These are phyloP conservation scores for Xerocomus spinulosus DNA, from an alignment of 768 basidiomycete species.

Conservation along the genomic window DNA sequence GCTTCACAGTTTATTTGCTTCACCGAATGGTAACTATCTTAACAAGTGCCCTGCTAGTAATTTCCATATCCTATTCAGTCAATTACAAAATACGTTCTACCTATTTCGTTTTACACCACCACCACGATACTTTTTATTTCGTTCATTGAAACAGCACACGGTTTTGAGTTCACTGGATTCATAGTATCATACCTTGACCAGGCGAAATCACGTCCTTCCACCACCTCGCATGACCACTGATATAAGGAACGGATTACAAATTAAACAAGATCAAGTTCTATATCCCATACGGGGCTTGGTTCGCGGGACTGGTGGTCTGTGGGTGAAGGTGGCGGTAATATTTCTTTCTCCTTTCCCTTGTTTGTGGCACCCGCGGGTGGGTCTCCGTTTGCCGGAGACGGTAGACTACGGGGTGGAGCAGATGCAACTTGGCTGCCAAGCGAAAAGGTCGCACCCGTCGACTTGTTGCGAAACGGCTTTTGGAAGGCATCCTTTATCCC, in stretches of 20 bases:
- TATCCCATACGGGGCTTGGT: conserved; percentile 68
- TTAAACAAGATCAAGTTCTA: conserved; percentile 53
- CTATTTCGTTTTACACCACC: not conserved
- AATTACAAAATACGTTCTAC: conserved; percentile 14
- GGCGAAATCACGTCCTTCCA: too few relatives aligned
- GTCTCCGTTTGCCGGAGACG: not conserved
- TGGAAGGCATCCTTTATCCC: conserved; percentile 89
- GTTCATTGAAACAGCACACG: not conserved
- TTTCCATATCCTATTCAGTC: conserved; percentile 21
- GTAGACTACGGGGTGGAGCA: not conserved
- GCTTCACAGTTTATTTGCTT: too few relatives aligned
- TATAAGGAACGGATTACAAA: conserved; percentile 2
- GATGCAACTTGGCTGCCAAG: conserved; percentile 23
- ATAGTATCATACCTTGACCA: too few relatives aligned
- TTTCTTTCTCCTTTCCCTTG: conserved; percentile 24
- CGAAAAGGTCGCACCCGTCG: conserved; percentile 44
- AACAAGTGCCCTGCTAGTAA: not conserved
- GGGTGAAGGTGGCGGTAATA: not conserved
- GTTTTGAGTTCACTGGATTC: not conserved
- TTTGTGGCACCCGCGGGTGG: not conserved
- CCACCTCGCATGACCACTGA: not conserved
- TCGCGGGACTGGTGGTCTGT: conserved; percentile 30
- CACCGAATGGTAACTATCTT: too few relatives aligned
- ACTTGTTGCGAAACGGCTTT: conserved; percentile 73
- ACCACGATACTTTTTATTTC: not conserved